phyloP scores from a whole-genome alignment of 2,329 filamentous ascomycete species.

The Aspergillus ochraceoroseus region DNA sequence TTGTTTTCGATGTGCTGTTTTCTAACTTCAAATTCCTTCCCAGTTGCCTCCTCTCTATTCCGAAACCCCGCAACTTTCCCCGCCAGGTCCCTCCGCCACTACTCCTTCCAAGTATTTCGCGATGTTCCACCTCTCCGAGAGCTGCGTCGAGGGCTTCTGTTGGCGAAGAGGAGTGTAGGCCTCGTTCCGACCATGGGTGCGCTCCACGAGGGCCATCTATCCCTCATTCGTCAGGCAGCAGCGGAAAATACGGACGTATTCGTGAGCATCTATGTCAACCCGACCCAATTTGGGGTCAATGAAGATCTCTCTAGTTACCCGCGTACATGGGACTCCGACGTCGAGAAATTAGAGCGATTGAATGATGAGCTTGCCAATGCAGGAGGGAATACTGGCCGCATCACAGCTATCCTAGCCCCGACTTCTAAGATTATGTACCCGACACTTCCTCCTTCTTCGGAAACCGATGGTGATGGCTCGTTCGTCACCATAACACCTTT shows the following conservation, averaged over 20 bases:
- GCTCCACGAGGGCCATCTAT: constrained; percentile 85
- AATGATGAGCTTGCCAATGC: constrained; percentile 67
- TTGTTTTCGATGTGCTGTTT: background rate
- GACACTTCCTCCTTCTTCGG: constrained; percentile 65
- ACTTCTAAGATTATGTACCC: constrained; percentile 84
- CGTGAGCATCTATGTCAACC: constrained; percentile 92
- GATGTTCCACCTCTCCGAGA: constrained; percentile 65
- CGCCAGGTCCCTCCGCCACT: constrained; percentile 8
- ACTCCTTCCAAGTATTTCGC: constrained; percentile 58
- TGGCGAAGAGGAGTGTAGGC: constrained; percentile 67
- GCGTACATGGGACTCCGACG: constrained; percentile 77
- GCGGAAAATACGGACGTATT: constrained; percentile 80
- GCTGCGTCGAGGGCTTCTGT: constrained; percentile 62
- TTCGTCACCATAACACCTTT: constrained; percentile 91
- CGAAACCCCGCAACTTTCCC: constrained; percentile 15
- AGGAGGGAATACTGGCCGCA: constrained; percentile 53
- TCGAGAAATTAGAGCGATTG: constrained; percentile 60
- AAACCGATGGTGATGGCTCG: constrained; percentile 70
- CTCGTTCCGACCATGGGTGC: constrained; percentile 98
- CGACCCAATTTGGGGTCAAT: constrained; percentile 84
- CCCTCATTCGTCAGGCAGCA: constrained; percentile 77
- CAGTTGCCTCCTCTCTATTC: constrained; percentile 25
- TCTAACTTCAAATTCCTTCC: constrained; percentile 16
- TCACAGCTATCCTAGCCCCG: constrained; percentile 82
- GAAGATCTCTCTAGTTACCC: constrained; percentile 90